Percentiles rank a stretch among this genome's conserved stretches.
Evolutionary conservation across 768 basidiomycete genomes (phyloP).

Genomic region (Termitomyces sp.): DNA sequence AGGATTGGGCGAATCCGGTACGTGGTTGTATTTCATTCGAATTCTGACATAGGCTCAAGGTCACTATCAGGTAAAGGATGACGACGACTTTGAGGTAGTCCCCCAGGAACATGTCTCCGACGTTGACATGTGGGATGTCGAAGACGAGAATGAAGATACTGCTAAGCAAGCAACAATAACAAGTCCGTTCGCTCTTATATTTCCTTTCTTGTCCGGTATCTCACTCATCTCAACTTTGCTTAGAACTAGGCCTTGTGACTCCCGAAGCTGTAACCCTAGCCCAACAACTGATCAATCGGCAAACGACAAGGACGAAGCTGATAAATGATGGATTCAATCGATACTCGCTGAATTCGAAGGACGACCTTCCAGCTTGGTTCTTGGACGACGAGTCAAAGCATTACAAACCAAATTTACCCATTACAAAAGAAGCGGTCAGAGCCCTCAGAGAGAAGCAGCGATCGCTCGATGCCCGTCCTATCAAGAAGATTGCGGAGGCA

Average conservation of each 20-base stretch:
- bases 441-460: conserved; percentile 86
- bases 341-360: conserved; percentile 87
- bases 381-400: conserved; percentile 91
- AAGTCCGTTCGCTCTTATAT: conserved; percentile 35
- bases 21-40: background rate
- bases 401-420: conserved; percentile 93
- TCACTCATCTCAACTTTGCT: conserved; percentile 7
- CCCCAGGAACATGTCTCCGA: conserved; percentile 60
- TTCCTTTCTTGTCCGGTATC: background rate
- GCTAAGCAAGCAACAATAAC: conserved; percentile 57
- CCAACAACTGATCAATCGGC: conserved; percentile 83
- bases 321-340: conserved; percentile 96
- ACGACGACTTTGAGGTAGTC: conserved; percentile 72
- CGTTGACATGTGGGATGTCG: conserved; percentile 74
- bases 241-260: conserved; percentile 80
- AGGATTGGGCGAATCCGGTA: conserved; percentile 16
- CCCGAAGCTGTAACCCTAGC: conserved; percentile 91
- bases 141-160: conserved; percentile 71
- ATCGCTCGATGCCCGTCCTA: conserved; percentile 92
- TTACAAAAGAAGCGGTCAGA: conserved; percentile 91
- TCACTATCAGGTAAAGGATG: conserved; percentile 19
- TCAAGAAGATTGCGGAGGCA: conserved; percentile 98
- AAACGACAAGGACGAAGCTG: conserved; percentile 82
- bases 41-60: background rate
- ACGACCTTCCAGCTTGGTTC: conserved; percentile 93